Evolutionary conservation across 129 eudicot species (phyloP).

Genomic region (Flaveria trinervia): DNA sequence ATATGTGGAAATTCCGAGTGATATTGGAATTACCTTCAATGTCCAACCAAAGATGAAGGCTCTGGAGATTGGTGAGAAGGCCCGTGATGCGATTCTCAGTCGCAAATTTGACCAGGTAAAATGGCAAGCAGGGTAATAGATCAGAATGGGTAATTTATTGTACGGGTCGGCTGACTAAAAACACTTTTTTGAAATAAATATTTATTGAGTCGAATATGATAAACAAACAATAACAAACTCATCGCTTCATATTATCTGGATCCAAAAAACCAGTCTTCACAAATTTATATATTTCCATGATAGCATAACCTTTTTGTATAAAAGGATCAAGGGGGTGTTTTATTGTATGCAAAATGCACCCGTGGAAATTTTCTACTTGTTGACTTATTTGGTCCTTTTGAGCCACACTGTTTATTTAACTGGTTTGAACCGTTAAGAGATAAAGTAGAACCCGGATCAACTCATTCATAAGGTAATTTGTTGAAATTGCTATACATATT

Average conservation of each 20-base stretch:
- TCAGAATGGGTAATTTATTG: background rate
- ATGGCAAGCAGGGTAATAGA: background rate
- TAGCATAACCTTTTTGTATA: background rate
- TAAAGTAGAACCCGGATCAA: background rate
- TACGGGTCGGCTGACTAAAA: background rate
- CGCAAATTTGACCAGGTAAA: constrained; percentile 81
- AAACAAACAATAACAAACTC: too few species aligned
- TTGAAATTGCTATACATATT: background rate
- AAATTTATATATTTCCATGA: too few species aligned
- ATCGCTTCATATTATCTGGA: too few species aligned
- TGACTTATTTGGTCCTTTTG: background rate
- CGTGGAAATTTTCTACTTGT: background rate
- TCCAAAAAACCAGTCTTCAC: too few species aligned
- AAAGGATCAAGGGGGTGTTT: background rate
- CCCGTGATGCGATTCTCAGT: constrained; percentile 82
- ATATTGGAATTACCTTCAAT: constrained; percentile 76
- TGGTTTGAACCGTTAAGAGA: background rate
- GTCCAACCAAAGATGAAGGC: constrained; percentile 95
- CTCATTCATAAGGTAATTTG: background rate
- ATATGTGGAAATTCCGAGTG: constrained; percentile 92
- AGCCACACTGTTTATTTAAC: background rate
- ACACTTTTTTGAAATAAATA: background rate
- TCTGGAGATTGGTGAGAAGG: constrained; percentile 81
- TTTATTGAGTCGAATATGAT: too few species aligned
- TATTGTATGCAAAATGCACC: background rate